Evolutionary conservation across 345 rosid genomes (phyloP).

Genomic region (Microcos paniculata): DNA sequence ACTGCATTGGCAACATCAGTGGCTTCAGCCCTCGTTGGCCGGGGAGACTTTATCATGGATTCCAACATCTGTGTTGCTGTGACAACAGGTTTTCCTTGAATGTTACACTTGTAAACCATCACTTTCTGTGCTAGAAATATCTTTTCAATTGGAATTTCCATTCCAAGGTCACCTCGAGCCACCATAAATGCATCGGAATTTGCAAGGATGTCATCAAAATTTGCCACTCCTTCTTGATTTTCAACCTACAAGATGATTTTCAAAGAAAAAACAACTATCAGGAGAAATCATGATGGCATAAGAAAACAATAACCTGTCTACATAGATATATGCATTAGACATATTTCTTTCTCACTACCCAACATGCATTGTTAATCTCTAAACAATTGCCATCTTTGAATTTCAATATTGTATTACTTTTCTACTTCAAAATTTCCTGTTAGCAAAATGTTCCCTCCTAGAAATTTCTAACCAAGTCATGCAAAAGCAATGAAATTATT

Average conservation of each 20-base stretch:
- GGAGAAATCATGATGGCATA: background rate
- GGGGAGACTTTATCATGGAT: constrained; percentile 97
- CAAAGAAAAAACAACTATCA: background rate
- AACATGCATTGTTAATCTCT: background rate
- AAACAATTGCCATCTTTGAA: background rate
- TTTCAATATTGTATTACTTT: background rate
- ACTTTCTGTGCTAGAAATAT: constrained; percentile 96
- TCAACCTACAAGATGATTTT: constrained; percentile 56
- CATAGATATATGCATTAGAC: background rate
- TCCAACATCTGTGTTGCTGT: constrained; percentile 93
- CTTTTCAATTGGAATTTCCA: constrained; percentile 98
- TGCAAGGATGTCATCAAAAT: constrained; percentile 85
- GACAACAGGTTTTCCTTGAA: constrained; percentile 93
- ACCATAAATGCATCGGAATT: constrained; percentile 97
- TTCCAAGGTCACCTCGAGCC: constrained; percentile 96
- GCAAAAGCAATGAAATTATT: background rate
- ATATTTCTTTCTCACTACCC: background rate
- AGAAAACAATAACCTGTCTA: background rate
- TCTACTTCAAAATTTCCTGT: background rate
- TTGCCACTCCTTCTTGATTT: constrained; percentile 98
- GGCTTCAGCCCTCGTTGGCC: constrained; percentile 98
- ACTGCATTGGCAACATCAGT: constrained; percentile 98
- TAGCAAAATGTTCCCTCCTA: background rate
- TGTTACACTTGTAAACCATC: constrained; percentile 98
- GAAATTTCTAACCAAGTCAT: too few relatives aligned